Evolutionary conservation across 306 rosid species (phyloP), one percentile per base, ranked within the genome.

Genomic region (Cucumis hystrix): DNA sequence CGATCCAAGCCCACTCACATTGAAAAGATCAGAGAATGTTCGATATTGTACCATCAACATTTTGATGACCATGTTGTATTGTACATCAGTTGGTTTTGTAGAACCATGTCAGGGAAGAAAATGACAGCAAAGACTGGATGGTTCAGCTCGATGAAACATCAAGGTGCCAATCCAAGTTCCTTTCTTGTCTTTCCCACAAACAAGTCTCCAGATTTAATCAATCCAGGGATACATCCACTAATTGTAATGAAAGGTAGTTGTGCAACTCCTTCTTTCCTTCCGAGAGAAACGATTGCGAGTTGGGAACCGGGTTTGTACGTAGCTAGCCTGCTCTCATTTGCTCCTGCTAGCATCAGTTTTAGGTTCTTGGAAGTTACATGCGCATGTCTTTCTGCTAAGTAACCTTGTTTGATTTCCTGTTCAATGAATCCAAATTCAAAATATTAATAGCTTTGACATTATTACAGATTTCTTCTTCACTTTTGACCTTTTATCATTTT

Each of bases 141-240:
- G 77, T 73, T 73, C 18, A 11, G 30, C 16, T 76, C 79, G 58
- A 76, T 10, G 60, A 35, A 59, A 43, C 43, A 10, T 77, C 74
- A 11, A 4, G 91, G 74, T 23, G 80, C 74, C 6, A 90, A 87
- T 67, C 96, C 97, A 77, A 90, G 83, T 1, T 78, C 87, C 79
- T 88, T 88, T 80, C 97, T 90, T 0, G 93, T 88, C 82, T 84
- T 88, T 6, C 97, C 92, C 59, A 90, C 96, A 81, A 90, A 92
- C 86, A 90, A 74, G 86, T 92, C 96, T 23, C 93, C 91, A 67
- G 97, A 90, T 47, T 92, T 88, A 75, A 90, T 87, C 57, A 86
- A 7, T 18, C 96, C 94, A 49, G 94, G 92, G 10, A 90, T 20
- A 83, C 89, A 84, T 63, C 91, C 96, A 18, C 82, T 20, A n/a